phyloP scores from a whole-genome alignment of 306 rosid species.

The Lathyrus tuberosus region DNA sequence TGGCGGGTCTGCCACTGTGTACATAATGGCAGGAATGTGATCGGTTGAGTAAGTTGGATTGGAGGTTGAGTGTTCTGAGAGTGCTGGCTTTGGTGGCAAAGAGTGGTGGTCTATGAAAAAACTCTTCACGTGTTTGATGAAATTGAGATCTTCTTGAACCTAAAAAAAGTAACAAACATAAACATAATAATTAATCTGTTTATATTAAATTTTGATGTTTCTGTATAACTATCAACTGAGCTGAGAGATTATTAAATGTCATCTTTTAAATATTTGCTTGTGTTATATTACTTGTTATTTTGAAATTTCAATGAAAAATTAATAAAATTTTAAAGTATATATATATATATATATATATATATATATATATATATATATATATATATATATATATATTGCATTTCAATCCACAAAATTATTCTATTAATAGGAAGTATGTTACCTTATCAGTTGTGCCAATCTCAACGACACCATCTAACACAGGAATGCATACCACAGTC shows the following conservation, averaged over 20 bases:
- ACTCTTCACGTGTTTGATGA: slow-evolving; percentile 69
- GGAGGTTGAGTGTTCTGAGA: slow-evolving; percentile 89
- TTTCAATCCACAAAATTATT: background rate
- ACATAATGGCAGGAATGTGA: slow-evolving; percentile 48
- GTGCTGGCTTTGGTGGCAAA: slow-evolving; percentile 73
- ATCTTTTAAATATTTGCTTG: background rate
- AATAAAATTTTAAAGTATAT: background rate
- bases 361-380: no score
- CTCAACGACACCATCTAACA: slow-evolving; percentile 89
- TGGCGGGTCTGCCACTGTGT: slow-evolving; percentile 43
- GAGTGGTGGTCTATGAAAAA: slow-evolving; percentile 62
- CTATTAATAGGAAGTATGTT: background rate
- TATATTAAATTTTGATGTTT: no score
- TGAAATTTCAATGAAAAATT: background rate
- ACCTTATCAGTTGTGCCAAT: slow-evolving; percentile 84
- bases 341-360: no score
- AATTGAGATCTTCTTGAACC: slow-evolving; percentile 73
- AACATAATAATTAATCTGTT: no score
- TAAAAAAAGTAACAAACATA: slow-evolving; percentile 24
- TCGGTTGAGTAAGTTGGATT: slow-evolving; percentile 71
- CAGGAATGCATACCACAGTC: slow-evolving; percentile 94
- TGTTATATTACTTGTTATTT: background rate
- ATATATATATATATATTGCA: background rate
- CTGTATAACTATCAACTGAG: no score
- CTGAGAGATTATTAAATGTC: background rate